phyloP scores from a whole-genome alignment of 192 early-diverging fungal species.

The Pilaira anomala region DNA sequence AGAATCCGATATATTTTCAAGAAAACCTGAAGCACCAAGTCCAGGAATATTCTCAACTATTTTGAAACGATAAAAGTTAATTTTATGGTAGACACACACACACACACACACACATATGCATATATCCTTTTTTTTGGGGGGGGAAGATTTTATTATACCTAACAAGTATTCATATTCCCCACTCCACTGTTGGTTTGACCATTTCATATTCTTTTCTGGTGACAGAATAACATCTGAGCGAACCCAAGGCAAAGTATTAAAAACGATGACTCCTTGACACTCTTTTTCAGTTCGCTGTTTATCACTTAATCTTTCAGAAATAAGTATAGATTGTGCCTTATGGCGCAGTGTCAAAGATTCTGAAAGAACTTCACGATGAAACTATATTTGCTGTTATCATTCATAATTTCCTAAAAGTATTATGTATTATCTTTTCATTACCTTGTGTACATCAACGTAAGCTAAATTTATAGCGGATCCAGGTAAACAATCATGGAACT shows the following conservation, averaged over 20 bases:
- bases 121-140: too few species aligned
- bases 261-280: slow-evolving; percentile 40
- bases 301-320: neutral
- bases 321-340: slow-evolving; percentile 27
- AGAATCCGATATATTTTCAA: neutral
- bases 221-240: slow-evolving; percentile 68
- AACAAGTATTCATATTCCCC: slow-evolving; percentile 38
- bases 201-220: slow-evolving; percentile 33
- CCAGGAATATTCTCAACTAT: slow-evolving; percentile 23
- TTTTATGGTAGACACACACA: too few species aligned
- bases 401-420: neutral
- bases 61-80: too few species aligned
- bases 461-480: slow-evolving; percentile 89
- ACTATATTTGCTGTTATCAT: slow-evolving; percentile 22
- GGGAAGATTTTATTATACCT: too few species aligned
- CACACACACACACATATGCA: too few species aligned
- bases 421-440: too few species aligned
- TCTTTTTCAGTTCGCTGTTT: neutral
- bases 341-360: slow-evolving; percentile 23
- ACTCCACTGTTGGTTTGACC: slow-evolving; percentile 29
- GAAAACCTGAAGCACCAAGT: slow-evolving; percentile 7
- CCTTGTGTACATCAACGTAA: slow-evolving; percentile 75
- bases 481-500: slow-evolving; percentile 98
- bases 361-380: slow-evolving; percentile 40
- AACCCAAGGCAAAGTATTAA: slow-evolving; percentile 70